These are phyloP conservation scores for Plenodomus tracheiphilus DNA, from an alignment of 2,329 filamentous ascomycete species.

Conservation along the genomic window DNA sequence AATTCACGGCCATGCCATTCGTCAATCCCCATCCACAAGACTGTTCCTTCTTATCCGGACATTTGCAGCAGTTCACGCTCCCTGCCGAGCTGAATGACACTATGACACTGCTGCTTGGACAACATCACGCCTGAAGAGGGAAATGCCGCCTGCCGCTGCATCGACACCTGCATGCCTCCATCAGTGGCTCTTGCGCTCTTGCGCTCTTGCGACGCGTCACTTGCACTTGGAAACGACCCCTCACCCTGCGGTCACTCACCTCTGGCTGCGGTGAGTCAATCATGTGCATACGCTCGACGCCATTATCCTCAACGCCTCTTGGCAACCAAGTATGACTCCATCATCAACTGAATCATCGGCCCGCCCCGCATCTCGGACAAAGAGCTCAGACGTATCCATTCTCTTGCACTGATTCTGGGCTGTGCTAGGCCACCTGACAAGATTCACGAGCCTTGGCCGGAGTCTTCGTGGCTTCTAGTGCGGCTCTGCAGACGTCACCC, in stretches of 20 bases:
- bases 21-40: slow-evolving; percentile 16
- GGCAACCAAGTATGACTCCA: slow-evolving; percentile 25
- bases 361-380: slow-evolving; percentile 22
- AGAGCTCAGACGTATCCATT: slow-evolving; percentile 4
- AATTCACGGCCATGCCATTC: slow-evolving; percentile 23
- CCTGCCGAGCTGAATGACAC: slow-evolving; percentile 28
- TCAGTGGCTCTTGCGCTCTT: neutral
- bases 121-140: slow-evolving; percentile 1
- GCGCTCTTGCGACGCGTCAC: neutral
- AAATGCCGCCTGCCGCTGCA: neutral
- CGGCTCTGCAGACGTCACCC: slow-evolving; percentile 34
- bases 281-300: slow-evolving; percentile 1
- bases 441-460: slow-evolving; percentile 14
- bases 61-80: slow-evolving; percentile 28
- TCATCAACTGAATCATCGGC: slow-evolving; percentile 15
- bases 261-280: slow-evolving; percentile 19
- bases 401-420: slow-evolving; percentile 12
- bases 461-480: slow-evolving; percentile 22
- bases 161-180: neutral
- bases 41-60: slow-evolving; percentile 7
- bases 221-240: too few species aligned
- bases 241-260: slow-evolving; percentile 3
- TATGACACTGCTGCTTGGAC: too few species aligned
- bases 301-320: slow-evolving; percentile 5
- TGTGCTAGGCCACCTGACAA: neutral